phyloP scores from a whole-genome alignment of 768 basidiomycete genomes.

The Roridomyces roridus region DNA sequence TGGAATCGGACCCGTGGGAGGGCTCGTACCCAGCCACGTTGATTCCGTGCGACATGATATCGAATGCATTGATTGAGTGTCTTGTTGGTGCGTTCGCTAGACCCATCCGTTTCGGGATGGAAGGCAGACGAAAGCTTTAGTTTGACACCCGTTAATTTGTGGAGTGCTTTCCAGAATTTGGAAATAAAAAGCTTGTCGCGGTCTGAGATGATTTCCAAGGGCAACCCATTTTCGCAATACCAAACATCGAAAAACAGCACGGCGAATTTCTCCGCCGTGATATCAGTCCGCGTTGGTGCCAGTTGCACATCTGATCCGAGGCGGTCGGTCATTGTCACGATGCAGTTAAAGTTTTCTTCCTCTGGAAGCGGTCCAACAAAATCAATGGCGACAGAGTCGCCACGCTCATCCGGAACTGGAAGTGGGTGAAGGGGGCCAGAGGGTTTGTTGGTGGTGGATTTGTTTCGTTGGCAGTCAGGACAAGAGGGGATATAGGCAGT shows the following conservation, averaged over 20 bases:
- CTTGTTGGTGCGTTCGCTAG: conserved; percentile 39
- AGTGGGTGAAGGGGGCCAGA: conserved; percentile 31
- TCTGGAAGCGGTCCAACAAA: conserved; percentile 27
- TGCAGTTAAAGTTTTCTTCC: conserved; percentile 26
- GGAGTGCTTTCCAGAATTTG: conserved; percentile 34
- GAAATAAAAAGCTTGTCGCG: conserved; percentile 38
- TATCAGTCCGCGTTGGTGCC: not conserved
- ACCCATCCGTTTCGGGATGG: conserved; percentile 45
- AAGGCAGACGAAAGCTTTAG: conserved; percentile 39
- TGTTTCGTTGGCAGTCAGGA: conserved; percentile 38
- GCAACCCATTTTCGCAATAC: conserved; percentile 37
- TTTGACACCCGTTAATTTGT: conserved; percentile 26
- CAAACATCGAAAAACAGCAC: conserved; percentile 27
- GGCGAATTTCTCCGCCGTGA: conserved; percentile 19
- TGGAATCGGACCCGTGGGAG: conserved; percentile 36
- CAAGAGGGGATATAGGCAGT: conserved; percentile 30
- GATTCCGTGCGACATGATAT: conserved; percentile 35
- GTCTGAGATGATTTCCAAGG: conserved; percentile 32
- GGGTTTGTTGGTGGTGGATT: conserved; percentile 20
- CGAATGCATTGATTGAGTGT: conserved; percentile 36
- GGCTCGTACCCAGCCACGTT: conserved; percentile 35
- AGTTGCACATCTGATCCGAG: conserved; percentile 18
- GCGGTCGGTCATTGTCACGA: too few species aligned
- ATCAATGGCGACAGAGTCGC: conserved; percentile 21
- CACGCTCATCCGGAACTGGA: conserved; percentile 29